Evolutionary conservation across 192 early-diverging fungal species (phyloP), one percentile per base, ranked within the genome.

Genomic region (Umbelopsis sp.): DNA sequence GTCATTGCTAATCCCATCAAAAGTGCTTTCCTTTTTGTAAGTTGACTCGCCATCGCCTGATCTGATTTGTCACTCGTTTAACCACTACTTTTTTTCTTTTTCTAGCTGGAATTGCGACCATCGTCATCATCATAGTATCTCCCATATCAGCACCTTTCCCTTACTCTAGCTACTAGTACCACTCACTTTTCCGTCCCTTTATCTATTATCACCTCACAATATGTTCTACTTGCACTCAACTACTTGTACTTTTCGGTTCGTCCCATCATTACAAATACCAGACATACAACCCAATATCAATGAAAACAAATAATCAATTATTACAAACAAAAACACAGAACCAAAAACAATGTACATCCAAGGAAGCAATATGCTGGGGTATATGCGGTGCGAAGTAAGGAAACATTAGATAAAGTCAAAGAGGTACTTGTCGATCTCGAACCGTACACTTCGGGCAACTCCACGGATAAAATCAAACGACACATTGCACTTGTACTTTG

Each of bases 401-500:
- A 3, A 7, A 20, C 47, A 49, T 34, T 25, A 70, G 25, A 52
- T 65, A 69, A 86, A 88, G 73, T 94, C 88, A 76, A 90, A 89
- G 3, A 95, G 83, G 69, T 90, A 98, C 52, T 92, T 89, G 36
- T 88, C 87, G 66, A 99, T 81, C 26, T 97, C 94, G 83, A 98
- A 98, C 59, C 88, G 83, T 17, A 98, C 88, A 51, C 88, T 88
- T 45, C 86, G 86, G 4, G 92, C 89, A 7, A 99, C 82, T 0
- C 75, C 73, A 34, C 90, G 78, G 32, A 96, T 89, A 51, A 91
- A 82, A 31, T 95, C 95, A 70, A 90, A 92, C 53, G 90, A 90
- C 2, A 93, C 92, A 73, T 95, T 96, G 79, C 94, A 96, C 75
- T 94, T 94, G 80, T 88, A 96, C 71, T 92, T 95, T 32, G 93